Evolutionary conservation across 208 protist genomes (phyloP).

Genomic region (Wallacemonas sp.): DNA sequence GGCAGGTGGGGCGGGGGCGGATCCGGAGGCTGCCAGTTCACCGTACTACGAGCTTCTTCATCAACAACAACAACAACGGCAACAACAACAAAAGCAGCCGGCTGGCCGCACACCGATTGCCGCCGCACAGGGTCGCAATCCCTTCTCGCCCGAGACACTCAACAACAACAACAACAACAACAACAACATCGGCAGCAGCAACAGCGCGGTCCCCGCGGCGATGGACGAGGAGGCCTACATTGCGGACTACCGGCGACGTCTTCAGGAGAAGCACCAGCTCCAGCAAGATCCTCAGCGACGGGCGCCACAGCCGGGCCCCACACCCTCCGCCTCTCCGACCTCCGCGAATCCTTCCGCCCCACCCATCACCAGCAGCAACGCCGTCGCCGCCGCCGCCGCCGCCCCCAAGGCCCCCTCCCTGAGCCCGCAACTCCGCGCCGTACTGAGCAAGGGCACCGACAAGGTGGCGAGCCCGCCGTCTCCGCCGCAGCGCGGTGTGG

Average conservation of each 20-base stretch:
- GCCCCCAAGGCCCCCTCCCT: not conserved
- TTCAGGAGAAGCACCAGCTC: not conserved
- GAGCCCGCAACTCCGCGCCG: constrained; percentile 7
- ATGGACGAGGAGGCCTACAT: constrained; percentile 12
- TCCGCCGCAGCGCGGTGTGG: constrained; percentile 1
- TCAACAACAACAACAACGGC: constrained; percentile 1
- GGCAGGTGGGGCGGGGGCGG: not conserved
- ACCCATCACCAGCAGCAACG: too few species aligned
- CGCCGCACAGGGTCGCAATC: constrained; percentile 5
- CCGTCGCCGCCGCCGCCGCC: not conserved
- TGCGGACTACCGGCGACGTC: constrained; percentile 10
- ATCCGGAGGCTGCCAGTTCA: constrained; percentile 3
- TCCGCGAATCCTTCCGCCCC: too few species aligned
- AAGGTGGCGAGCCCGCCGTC: not conserved
- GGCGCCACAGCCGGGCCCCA: too few species aligned
- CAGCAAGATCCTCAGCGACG: not conserved
- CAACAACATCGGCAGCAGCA: too few species aligned
- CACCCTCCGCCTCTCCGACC: too few species aligned
- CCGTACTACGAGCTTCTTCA: constrained; percentile 23
- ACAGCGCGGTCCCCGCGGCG: too few species aligned
- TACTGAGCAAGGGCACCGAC: not conserved
- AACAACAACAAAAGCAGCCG: not conserved
- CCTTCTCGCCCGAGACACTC: constrained; percentile 6
- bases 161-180: not conserved
- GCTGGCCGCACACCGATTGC: too few species aligned